phyloP scores from a whole-genome alignment of 345 rosid genomes.

The Eucalyptus guilfoylei region DNA sequence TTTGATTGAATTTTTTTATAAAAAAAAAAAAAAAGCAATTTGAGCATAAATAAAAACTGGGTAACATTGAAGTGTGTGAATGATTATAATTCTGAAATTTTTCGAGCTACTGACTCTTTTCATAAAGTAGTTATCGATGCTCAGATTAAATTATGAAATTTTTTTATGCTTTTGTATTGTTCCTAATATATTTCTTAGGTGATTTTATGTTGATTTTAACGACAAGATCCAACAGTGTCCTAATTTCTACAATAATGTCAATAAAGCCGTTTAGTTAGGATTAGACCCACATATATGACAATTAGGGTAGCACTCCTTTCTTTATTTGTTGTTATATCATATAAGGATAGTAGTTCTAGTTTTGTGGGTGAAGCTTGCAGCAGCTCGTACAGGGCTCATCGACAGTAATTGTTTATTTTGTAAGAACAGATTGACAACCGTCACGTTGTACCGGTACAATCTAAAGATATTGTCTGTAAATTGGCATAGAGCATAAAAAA shows the following conservation, averaged over 20 bases:
- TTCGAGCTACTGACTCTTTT: accelerated
- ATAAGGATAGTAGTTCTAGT: neutral
- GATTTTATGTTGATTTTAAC: too few relatives aligned
- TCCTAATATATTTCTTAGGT: too few relatives aligned
- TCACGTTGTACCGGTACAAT: neutral
- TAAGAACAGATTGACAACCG: neutral
- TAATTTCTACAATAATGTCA: too few relatives aligned
- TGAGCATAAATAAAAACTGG: too few relatives aligned
- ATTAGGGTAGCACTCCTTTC: neutral
- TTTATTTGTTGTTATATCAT: neutral
- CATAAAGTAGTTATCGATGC: too few relatives aligned
- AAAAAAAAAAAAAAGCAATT: too few relatives aligned
- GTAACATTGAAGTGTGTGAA: too few relatives aligned
- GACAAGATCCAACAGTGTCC: too few relatives aligned
- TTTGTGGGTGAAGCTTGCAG: neutral
- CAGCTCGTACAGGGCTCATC: neutral
- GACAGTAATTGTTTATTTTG: neutral
- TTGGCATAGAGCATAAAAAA: neutral
- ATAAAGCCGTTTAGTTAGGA: neutral
- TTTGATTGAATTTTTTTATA: too few relatives aligned
- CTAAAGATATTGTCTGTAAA: neutral
- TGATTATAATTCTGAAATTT: too few relatives aligned
- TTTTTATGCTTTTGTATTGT: too few relatives aligned
- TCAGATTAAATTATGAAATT: too few relatives aligned
- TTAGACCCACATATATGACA: neutral